Conservation (phyloP, 495 filamentous ascomycete genomes). For the Penicillium cosmopolitanum region DNA sequence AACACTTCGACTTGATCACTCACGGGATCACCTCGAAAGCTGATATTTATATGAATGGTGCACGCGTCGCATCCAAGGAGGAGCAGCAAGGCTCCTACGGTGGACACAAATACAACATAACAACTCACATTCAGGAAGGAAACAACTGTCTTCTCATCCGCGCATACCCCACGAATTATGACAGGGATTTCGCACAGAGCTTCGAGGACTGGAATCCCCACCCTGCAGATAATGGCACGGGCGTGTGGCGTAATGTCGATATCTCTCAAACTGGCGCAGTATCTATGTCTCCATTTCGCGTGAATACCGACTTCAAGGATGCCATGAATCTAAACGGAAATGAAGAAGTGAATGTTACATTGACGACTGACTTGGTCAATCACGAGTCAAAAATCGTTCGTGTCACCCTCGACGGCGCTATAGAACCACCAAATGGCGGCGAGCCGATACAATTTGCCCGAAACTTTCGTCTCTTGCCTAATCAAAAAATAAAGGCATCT, state of each 20-base stretch:
- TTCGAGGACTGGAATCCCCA: slow-evolving; percentile 72
- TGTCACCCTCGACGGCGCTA: slow-evolving; percentile 40
- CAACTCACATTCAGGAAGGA: slow-evolving; percentile 37
- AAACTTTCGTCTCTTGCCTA: slow-evolving; percentile 40
- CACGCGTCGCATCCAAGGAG: slow-evolving; percentile 48
- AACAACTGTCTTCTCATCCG: slow-evolving; percentile 56
- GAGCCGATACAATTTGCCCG: slow-evolving; percentile 28
- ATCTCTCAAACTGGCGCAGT: slow-evolving; percentile 60
- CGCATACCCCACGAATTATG: slow-evolving; percentile 61
- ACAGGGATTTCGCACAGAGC: slow-evolving; percentile 60
- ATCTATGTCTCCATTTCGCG: slow-evolving; percentile 50
- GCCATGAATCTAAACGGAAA: slow-evolving; percentile 31
- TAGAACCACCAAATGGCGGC: slow-evolving; percentile 31
- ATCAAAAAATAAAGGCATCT: slow-evolving; percentile 41
- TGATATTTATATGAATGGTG: slow-evolving; percentile 64
- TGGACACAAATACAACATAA: slow-evolving; percentile 59
- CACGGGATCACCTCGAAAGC: slow-evolving; percentile 64
- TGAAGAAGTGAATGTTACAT: slow-evolving; percentile 39
- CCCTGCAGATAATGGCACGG: slow-evolving; percentile 61
- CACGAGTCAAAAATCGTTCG: slow-evolving; percentile 40
- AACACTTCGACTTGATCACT: slow-evolving; percentile 57
- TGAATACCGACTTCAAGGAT: slow-evolving; percentile 53
- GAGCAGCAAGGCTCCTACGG: slow-evolving; percentile 60
- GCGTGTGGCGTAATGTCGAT: slow-evolving; percentile 66
- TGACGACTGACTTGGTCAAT: slow-evolving; percentile 56